Base-by-base conservation (phyloP, 306 rosid genomes). In the Trifolium dubium region DNA sequence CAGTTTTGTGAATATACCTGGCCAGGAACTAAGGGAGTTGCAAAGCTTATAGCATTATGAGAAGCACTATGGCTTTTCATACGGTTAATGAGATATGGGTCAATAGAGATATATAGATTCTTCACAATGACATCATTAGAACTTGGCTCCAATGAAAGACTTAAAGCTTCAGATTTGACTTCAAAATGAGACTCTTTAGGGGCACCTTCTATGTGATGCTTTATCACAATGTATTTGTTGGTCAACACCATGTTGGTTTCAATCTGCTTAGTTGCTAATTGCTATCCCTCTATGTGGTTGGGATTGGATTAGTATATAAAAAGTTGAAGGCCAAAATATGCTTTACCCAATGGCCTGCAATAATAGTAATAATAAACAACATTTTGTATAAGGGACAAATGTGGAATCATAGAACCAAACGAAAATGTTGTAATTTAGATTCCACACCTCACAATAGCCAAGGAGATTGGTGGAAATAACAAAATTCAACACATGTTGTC, bases 21-120 rank as follows among this genome's bases (percentile, higher is more conserved):
- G 5, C 81, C 79, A 2, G 89, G 89, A 4, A n/a, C 40, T 37
- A 92, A 30, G 46, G 88, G 71, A 8, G 32, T 5, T 5, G 93
- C 53, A 49, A 63, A 82, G 56, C 17, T 15, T 0, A 77, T 69
- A 13, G 89, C 34, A 2, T 28, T 80, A 0, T 89, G 90, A 0
- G 93, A 82, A 37, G 90, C 39, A 31, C 87, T 86, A 2, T 41
- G 61, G 59, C 0, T 68, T 39, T 68, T 68, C 61, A 68, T 49
- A 15, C 92, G 84, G 55, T 89, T 92, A 10, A 89, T 13, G 69
- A 84, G 86, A 64, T 82, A 88, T 2, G 96, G 96, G 29, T 92
- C 96, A 10, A 92, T 80, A 0, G 96, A 92, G 19, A 88, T 78
- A 31, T 80, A 85, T 4, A 91, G 74, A 84, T 83, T 89, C 79